Base-by-base conservation (phyloP, 768 basidiomycete genomes). In the Boletus reticulatus region DNA sequence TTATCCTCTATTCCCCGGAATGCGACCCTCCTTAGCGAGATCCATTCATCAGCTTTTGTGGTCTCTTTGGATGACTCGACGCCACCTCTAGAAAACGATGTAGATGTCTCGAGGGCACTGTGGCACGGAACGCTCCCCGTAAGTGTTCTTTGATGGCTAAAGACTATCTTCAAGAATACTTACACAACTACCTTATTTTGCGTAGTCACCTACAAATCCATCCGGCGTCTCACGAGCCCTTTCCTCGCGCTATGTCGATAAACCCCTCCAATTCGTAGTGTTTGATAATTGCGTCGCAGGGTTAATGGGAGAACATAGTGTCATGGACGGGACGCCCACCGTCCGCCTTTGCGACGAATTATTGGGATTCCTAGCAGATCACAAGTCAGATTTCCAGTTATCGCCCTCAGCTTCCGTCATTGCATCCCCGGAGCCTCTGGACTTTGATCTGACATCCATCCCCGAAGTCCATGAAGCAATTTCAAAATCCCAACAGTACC, bases 301-400 rank as follows among this genome's bases (percentile, higher is more conserved):
- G 6, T 73, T 97, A 63, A 89, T 96, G 82, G 95, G 95, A 44
- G 95, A 98, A 70, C 95, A 94, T 68, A 91, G 89, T 17, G 78
- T 90, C 55, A 94, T 94, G 92, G 92, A 94, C 63, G 92, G 92
- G 36, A 93, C 92, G 16, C 92, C 92, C 5, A 88, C 84, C 16
- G 84, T 81, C 24, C 80, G 90, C 22, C 68, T 92, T 62, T 87
- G 84, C 62, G 87, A 92, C 64, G 80, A 84, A 19, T 75, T 92
- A 37, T 77, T 92, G 59, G 78, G 78, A 54, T 78, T 77, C 65
- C 71, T 92, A 27, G 77, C 82, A 20, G 70, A 79, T 58, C 80
- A 80, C 19, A 59, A 72, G n/a, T 92, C 91, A 58, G 86, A 91
- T 63, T 80, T 84, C 43, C 85, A 85, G 24, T 37, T 75, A 12